These are phyloP conservation scores for Tephrocybe sp. DNA, from an alignment of 768 basidiomycete species.

Conservation along the genomic window DNA sequence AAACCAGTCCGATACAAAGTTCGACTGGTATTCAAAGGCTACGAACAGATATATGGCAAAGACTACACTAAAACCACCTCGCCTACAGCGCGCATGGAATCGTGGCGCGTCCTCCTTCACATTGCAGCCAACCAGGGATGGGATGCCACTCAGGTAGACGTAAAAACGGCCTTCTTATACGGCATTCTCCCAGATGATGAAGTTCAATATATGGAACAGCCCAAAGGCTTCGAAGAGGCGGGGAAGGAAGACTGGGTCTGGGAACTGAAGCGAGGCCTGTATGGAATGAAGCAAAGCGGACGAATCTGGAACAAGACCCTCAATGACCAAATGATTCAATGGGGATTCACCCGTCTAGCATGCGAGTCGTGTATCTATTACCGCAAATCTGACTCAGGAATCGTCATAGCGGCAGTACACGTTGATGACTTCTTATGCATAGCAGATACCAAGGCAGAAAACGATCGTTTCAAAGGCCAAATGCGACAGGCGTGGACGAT, in stretches of 20 bases:
- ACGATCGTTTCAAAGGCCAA: not conserved
- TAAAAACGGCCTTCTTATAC: constrained; percentile 1
- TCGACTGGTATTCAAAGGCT: not conserved
- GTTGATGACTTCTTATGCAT: not conserved
- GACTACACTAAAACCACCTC: not conserved
- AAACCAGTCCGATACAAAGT: not conserved
- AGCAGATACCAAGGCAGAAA: not conserved
- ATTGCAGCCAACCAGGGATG: not conserved
- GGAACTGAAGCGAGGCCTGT: not conserved
- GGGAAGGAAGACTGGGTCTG: not conserved
- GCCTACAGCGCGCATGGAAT: not conserved
- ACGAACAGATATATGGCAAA: not conserved
- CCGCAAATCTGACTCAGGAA: not conserved
- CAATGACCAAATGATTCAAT: not conserved
- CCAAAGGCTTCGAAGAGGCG: not conserved
- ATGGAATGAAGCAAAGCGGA: not conserved
- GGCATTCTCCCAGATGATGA: not conserved
- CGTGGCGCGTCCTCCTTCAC: not conserved
- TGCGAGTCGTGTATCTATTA: not conserved
- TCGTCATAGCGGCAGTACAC: not conserved
- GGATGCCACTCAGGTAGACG: not conserved
- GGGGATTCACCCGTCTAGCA: not conserved
- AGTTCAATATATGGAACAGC: not conserved
- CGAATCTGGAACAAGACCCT: not conserved
- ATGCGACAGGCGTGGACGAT: not conserved